Conservation (phyloP, 768 basidiomycete species). For the Mycena rebaudengoi region DNA sequence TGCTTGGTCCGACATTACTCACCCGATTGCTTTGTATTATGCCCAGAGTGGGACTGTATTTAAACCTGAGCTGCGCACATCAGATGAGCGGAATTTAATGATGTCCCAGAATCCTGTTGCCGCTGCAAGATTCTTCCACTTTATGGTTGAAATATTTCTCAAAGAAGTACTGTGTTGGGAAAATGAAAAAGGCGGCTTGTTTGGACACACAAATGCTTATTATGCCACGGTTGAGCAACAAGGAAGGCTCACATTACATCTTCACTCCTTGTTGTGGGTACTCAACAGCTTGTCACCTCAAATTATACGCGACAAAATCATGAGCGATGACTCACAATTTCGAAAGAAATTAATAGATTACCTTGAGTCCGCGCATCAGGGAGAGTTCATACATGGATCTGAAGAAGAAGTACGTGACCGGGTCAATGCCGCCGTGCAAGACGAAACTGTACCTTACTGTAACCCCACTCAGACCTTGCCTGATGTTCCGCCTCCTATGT, state of each 20-base stretch:
- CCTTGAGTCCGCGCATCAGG: slow-evolving; percentile 39
- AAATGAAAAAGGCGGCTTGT: slow-evolving; percentile 27
- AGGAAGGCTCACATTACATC: slow-evolving; percentile 45
- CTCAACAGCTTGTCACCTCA: slow-evolving; percentile 36
- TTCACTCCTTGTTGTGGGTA: slow-evolving; percentile 48
- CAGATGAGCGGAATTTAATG: background rate
- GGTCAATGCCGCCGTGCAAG: too few relatives aligned
- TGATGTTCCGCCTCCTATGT: too few relatives aligned
- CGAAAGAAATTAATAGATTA: slow-evolving; percentile 34
- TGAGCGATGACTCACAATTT: slow-evolving; percentile 33
- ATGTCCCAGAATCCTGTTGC: slow-evolving; percentile 36
- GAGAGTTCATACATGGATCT: too few relatives aligned
- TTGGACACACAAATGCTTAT: slow-evolving; percentile 39
- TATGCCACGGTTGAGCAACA: slow-evolving; percentile 47
- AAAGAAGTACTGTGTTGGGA: slow-evolving; percentile 32
- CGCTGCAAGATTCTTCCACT: slow-evolving; percentile 41
- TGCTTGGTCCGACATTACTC: slow-evolving; percentile 32
- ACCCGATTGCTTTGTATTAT: background rate
- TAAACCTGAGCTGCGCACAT: background rate
- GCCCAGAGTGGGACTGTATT: background rate
- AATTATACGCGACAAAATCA: slow-evolving; percentile 39
- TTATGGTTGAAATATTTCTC: slow-evolving; percentile 38
- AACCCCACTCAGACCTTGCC: too few relatives aligned
- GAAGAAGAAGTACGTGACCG: too few relatives aligned
- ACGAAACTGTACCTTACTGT: too few relatives aligned